Evolutionary conservation across 75 land plant species (phyloP).

Genomic region (Pinus taeda): DNA sequence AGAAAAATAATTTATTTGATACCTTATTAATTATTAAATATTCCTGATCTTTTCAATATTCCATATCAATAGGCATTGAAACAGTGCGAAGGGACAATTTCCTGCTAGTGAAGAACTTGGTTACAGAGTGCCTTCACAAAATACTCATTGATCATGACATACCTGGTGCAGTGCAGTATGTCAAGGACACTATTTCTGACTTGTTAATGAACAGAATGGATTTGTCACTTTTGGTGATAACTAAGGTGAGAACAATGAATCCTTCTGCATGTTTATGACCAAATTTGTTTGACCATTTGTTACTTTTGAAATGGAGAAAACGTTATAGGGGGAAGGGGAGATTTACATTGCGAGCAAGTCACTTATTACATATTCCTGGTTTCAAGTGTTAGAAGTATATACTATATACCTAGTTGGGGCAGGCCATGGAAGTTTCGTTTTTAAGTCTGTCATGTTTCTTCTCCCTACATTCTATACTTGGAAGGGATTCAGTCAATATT

Average conservation of each 20-base stretch:
- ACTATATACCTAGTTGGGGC: no score
- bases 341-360: no score
- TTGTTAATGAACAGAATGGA: slow-evolving; percentile 99
- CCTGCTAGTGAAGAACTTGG: slow-evolving; percentile 91
- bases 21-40: neutral
- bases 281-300: neutral
- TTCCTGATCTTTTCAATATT: neutral
- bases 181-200: slow-evolving; percentile 90
- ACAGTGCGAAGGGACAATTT: slow-evolving; percentile 98
- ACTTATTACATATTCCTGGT: no score
- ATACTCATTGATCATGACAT: slow-evolving; percentile 84
- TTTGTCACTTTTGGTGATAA: slow-evolving; percentile 95
- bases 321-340: no score
- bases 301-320: no score
- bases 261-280: slow-evolving; percentile 1
- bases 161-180: slow-evolving; percentile 91
- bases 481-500: no score
- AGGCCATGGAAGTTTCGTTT: no score
- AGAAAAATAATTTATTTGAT: neutral
- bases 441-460: no score
- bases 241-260: slow-evolving; percentile 58
- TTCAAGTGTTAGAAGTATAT: no score
- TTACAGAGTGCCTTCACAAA: slow-evolving; percentile 91
- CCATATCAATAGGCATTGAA: slow-evolving; percentile 71
- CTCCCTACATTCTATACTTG: no score